Percentiles rank a stretch among this genome's conserved stretches.
phyloP scores from a whole-genome alignment of 1,284 basidiomycete species.

The Fomitopsis pinicola region DNA sequence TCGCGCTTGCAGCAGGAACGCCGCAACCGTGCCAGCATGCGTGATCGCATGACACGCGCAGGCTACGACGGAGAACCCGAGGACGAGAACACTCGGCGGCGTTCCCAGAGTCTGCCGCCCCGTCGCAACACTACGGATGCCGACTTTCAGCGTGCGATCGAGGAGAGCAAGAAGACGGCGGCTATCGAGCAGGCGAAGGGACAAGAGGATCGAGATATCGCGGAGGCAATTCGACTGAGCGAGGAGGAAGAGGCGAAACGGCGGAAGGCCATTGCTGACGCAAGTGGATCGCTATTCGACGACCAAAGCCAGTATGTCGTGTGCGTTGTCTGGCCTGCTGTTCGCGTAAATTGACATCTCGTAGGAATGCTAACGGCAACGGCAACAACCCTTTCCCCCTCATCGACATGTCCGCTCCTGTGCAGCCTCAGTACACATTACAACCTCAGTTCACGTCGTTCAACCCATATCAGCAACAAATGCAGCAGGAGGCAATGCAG shows the following conservation, averaged over 20 bases:
- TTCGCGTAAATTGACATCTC: not conserved
- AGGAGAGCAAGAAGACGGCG: conserved; percentile 78
- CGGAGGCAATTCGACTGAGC: conserved; percentile 76
- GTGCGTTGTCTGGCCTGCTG: not conserved
- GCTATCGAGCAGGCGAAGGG: conserved; percentile 69
- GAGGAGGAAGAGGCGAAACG: conserved; percentile 84
- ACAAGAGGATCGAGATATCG: conserved; percentile 76
- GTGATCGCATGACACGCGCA: conserved; percentile 86
- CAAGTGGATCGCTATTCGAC: conserved; percentile 83
- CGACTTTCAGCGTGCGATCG: conserved; percentile 79
- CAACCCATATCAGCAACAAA: conserved; percentile 95
- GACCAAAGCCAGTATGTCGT: conserved; percentile 72
- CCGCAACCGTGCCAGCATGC: conserved; percentile 84
- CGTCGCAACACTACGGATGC: conserved; percentile 60
- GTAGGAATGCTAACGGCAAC: conserved; percentile 3
- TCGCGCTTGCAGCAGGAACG: conserved; percentile 84
- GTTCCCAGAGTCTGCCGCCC: conserved; percentile 35
- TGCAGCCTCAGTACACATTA: conserved; percentile 71
- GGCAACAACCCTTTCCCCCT: conserved; percentile 62
- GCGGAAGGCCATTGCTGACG: conserved; percentile 65
- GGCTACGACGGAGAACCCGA: conserved; percentile 38
- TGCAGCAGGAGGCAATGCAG: conserved; percentile 82
- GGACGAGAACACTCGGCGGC: conserved; percentile 39
- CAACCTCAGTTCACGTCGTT: conserved; percentile 81
- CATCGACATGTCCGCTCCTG: conserved; percentile 48